Conservation (phyloP, 306 rosid genomes). For the Trichosanthes truncata region DNA sequence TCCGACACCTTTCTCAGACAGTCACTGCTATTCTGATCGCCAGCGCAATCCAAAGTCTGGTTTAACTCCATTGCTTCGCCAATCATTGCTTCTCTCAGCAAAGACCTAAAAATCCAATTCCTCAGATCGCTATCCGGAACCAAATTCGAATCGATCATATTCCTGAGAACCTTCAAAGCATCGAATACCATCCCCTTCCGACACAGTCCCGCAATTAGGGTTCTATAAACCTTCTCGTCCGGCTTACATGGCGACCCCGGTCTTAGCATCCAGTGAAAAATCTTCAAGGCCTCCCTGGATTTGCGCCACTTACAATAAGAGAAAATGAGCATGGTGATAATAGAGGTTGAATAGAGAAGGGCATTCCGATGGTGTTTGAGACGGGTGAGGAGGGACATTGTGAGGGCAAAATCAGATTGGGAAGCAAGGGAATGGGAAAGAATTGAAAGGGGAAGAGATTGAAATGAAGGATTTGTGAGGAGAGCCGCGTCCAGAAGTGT, state of each 20-base stretch:
- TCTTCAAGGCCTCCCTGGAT: conserved; percentile 37
- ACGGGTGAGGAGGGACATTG: conserved; percentile 57
- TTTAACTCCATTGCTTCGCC: conserved; percentile 35
- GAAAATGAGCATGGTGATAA: conserved; percentile 27
- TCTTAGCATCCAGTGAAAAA: conserved; percentile 45
- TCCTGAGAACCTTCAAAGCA: conserved; percentile 40
- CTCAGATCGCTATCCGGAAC: conserved; percentile 11
- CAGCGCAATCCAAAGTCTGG: conserved; percentile 19
- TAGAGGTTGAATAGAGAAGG: conserved; percentile 23
- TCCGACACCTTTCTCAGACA: conserved; percentile 18
- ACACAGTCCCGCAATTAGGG: conserved; percentile 37
- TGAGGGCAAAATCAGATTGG: conserved; percentile 30
- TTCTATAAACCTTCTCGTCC: conserved; percentile 18
- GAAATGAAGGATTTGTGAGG: conserved; percentile 36
- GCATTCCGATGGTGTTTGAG: conserved; percentile 34
- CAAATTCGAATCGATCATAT: conserved; percentile 18
- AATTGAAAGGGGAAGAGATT: conserved; percentile 32
- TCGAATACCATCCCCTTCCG: conserved; percentile 32
- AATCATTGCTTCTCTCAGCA: conserved; percentile 51
- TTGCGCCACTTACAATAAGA: conserved; percentile 22
- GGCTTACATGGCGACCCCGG: conserved; percentile 40
- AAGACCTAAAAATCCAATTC: conserved; percentile 26
- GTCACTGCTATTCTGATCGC: conserved; percentile 4
- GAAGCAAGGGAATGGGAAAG: conserved; percentile 39
- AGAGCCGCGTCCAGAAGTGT: conserved; percentile 36